A percentile compares a stretch with the other conserved stretches of the same genome.
phyloP scores from a whole-genome alignment of 2,329 filamentous ascomycete species.

The Trichophaea hybrida region DNA sequence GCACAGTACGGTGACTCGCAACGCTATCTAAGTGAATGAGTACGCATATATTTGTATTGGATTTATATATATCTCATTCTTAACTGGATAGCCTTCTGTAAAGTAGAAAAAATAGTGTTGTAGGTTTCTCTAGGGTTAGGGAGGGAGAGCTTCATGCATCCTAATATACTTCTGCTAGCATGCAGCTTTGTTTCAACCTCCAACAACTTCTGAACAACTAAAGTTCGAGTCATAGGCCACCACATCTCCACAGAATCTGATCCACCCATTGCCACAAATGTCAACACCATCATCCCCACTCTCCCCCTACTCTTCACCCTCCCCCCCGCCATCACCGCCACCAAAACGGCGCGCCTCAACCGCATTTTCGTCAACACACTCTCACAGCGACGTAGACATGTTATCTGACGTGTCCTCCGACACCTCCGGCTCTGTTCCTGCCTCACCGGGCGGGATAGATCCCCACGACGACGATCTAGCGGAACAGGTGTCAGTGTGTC shows the following conservation, averaged over 20 bases:
- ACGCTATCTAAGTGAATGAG: no score
- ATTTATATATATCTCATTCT: no score
- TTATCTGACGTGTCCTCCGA: slow-evolving; percentile 64
- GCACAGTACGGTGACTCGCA: no score
- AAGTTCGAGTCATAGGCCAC: background rate
- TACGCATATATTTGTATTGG: no score
- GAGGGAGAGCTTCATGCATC: no score
- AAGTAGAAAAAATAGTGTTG: no score
- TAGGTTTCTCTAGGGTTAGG: no score
- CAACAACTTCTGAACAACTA: no score
- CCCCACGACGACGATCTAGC: slow-evolving; percentile 51
- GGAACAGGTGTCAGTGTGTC: slow-evolving; percentile 64
- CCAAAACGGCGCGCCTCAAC: slow-evolving; percentile 19
- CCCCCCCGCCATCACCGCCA: slow-evolving; percentile 11
- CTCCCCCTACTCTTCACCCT: slow-evolving; percentile 13
- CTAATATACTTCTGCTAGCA: no score
- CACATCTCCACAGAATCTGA: background rate
- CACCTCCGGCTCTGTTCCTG: slow-evolving; percentile 70
- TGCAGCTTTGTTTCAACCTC: no score
- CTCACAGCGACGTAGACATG: slow-evolving; percentile 1
- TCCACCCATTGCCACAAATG: slow-evolving; percentile 8
- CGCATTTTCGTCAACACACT: slow-evolving; percentile 9
- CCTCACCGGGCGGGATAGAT: slow-evolving; percentile 51
- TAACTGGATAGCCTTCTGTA: no score
- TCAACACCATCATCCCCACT: slow-evolving; percentile 20